Evolutionary conservation across 169 alveolate species (phyloP).

Genomic region (Plasmodium cynomolgi): DNA sequence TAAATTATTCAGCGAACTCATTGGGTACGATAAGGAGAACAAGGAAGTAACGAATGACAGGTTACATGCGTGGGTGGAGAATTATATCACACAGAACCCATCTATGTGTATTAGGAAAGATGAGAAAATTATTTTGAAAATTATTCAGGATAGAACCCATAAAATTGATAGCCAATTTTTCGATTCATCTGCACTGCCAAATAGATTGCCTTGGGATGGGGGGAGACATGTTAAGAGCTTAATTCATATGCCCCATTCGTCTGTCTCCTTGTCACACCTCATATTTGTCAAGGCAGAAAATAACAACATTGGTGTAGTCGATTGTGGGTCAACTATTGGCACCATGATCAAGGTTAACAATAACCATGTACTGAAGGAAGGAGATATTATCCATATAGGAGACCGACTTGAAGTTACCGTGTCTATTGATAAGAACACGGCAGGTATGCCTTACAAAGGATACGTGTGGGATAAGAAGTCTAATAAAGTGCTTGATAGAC

Average conservation of each 20-base stretch:
- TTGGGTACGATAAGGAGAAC: conserved; percentile 78
- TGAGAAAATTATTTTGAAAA: conserved; percentile 77
- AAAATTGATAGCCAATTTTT: conserved; percentile 83
- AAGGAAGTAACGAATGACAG: conserved; percentile 73
- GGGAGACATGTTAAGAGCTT: conserved; percentile 91
- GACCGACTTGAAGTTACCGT: conserved; percentile 88
- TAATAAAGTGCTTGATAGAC: conserved; percentile 68
- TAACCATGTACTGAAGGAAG: conserved; percentile 80
- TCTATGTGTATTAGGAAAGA: conserved; percentile 79
- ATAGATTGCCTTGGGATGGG: conserved; percentile 92
- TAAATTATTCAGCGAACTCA: conserved; percentile 76
- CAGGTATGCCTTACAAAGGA: conserved; percentile 79
- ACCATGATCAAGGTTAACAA: conserved; percentile 89
- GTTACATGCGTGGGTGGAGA: conserved; percentile 84
- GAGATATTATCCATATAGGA: conserved; percentile 88
- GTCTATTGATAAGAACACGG: conserved; percentile 57
- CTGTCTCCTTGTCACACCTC: conserved; percentile 91
- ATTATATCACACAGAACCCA: conserved; percentile 78
- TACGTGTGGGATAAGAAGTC: conserved; percentile 82
- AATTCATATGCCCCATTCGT: conserved; percentile 91
- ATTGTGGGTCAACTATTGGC: conserved; percentile 93
- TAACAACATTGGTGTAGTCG: conserved; percentile 82
- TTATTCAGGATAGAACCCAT: conserved; percentile 82
- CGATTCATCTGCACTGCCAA: conserved; percentile 78
- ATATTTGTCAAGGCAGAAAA: conserved; percentile 83